Evolutionary conservation across 768 basidiomycete species (phyloP).

Genomic region (Tylopilus felleus): DNA sequence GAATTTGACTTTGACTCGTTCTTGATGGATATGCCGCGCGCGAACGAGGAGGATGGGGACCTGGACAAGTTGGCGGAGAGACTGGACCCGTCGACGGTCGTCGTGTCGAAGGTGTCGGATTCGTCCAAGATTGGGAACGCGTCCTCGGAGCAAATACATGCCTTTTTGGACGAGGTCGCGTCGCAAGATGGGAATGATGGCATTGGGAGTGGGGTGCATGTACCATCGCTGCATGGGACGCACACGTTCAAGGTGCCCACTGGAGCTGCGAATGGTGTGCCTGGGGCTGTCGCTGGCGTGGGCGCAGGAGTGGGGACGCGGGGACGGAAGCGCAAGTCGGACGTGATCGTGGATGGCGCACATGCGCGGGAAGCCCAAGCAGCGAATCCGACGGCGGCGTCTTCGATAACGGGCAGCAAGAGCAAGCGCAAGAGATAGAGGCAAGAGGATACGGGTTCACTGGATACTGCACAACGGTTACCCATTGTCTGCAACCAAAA

Average conservation of each 20-base stretch:
- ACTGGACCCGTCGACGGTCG: conserved; percentile 31
- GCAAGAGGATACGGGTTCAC: background rate
- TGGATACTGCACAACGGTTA: background rate
- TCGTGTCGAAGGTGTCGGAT: conserved; percentile 27
- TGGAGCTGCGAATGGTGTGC: background rate
- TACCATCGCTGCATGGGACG: background rate
- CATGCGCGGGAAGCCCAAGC: background rate
- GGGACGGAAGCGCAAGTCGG: conserved; percentile 42
- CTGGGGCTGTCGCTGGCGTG: background rate
- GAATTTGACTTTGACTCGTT: conserved; percentile 42
- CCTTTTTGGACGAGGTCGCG: conserved; percentile 43
- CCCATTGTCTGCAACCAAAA: background rate
- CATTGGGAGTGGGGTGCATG: background rate
- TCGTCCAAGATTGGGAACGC: conserved; percentile 29
- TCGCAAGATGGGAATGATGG: conserved; percentile 30
- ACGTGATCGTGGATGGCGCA: conserved; percentile 20
- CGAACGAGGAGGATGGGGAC: conserved; percentile 27
- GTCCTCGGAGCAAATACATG: conserved; percentile 37
- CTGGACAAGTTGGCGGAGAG: conserved; percentile 35
- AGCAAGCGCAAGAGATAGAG: conserved; percentile 32
- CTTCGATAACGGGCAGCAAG: conserved; percentile 14
- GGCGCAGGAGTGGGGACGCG: conserved; percentile 1
- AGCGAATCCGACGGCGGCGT: background rate
- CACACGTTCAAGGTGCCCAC: conserved; percentile 6
- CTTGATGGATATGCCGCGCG: conserved; percentile 37